Percentiles rank a stretch among this genome's conserved stretches.
Evolutionary conservation across 1,139 yeast genomes (phyloP).

Genomic region (Candida pseudoviswanathii): DNA sequence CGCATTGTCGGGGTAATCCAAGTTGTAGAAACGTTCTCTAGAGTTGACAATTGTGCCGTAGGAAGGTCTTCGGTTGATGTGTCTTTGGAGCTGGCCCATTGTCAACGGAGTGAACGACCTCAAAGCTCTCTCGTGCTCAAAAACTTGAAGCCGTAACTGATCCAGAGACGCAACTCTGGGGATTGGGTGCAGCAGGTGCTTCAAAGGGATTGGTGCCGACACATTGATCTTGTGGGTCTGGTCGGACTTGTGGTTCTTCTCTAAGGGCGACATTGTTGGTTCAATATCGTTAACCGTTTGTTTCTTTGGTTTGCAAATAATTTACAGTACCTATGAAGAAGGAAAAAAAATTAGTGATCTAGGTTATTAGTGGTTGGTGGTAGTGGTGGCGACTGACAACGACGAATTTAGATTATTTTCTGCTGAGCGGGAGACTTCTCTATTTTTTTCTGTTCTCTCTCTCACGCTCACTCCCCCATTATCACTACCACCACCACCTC

Average conservation of each 20-base stretch:
- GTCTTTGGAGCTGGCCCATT: conserved; percentile 18
- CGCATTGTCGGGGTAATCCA: conserved; percentile 60
- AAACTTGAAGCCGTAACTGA: conserved; percentile 13
- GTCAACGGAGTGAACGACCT: conserved; percentile 34
- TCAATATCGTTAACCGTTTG: background rate
- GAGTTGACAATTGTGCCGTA: conserved; percentile 35
- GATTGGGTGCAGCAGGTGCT: conserved; percentile 8
- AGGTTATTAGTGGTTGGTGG: conserved; percentile 1
- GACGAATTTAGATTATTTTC: background rate
- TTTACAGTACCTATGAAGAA: background rate
- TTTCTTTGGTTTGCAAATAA: background rate
- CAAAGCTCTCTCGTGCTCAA: conserved; percentile 11
- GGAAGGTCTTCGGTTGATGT: conserved; percentile 33
- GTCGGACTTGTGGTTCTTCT: conserved; percentile 7
- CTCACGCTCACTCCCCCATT: background rate
- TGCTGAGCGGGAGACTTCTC: background rate
- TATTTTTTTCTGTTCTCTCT: background rate
- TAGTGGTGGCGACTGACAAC: conserved; percentile 3
- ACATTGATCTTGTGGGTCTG: conserved; percentile 11
- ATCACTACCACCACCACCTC: background rate
- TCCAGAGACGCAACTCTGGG: conserved; percentile 18
- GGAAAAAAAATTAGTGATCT: background rate
- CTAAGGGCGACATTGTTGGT: conserved; percentile 4
- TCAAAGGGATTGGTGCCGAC: conserved; percentile 26
- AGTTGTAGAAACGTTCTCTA: conserved; percentile 51